phyloP scores from a whole-genome alignment of 257 asterid species.

The Cynanchum wilfordii region DNA sequence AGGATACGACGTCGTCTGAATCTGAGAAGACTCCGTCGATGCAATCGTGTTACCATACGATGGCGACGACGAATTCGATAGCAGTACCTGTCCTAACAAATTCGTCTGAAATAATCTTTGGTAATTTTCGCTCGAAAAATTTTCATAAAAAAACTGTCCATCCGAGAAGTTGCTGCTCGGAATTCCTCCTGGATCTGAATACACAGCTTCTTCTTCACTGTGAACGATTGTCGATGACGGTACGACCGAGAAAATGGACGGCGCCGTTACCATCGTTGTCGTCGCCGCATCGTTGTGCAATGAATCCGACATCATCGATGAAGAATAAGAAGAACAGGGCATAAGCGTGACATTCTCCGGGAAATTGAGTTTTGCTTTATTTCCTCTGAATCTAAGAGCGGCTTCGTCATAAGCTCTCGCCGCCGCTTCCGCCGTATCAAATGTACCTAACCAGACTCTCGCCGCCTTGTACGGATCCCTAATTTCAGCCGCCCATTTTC shows the following conservation, averaged over 20 bases:
- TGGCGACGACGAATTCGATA: conserved; percentile 13
- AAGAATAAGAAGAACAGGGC: background rate
- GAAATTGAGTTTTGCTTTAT: conserved; percentile 56
- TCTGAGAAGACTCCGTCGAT: background rate
- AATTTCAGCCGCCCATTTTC: conserved; percentile 62
- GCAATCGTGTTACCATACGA: background rate
- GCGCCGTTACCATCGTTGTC: too few relatives aligned
- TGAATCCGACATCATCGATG: background rate
- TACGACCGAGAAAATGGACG: conserved; percentile 6
- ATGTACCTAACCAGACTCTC: conserved; percentile 59
- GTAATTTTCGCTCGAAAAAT: background rate
- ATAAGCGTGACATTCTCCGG: conserved; percentile 41
- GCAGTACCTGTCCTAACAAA: conserved; percentile 16
- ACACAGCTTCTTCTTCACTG: background rate
- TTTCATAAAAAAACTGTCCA: background rate
- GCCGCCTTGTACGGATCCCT: conserved; percentile 52
- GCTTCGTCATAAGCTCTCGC: conserved; percentile 58
- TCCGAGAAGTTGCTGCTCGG: background rate
- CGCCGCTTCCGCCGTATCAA: conserved; percentile 45
- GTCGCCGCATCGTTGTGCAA: too few relatives aligned
- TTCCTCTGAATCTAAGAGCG: conserved; percentile 47
- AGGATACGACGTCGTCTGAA: background rate
- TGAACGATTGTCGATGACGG: conserved; percentile 20
- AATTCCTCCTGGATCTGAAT: background rate
- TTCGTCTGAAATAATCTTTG: background rate